A percentile compares a stretch with the other conserved stretches of the same genome.
Evolutionary conservation across 23 red algal species (phyloP).

Genomic region (Gracilariopsis chorda): DNA sequence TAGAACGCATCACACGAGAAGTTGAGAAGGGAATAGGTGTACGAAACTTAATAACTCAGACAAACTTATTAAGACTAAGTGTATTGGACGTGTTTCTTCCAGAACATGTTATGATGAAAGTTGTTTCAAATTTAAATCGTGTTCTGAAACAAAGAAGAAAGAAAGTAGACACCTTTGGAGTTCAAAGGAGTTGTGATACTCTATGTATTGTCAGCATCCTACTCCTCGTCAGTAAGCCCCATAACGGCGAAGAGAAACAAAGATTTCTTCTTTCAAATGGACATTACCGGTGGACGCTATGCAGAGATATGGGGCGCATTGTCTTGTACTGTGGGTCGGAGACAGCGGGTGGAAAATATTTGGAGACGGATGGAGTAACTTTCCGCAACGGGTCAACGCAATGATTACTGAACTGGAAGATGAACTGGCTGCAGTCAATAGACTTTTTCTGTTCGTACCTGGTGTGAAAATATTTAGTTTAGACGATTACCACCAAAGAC

Average conservation of each 20-base stretch:
- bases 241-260: not conserved
- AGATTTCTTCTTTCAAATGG: constrained; percentile 4
- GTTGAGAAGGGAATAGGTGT: not conserved
- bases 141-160: not conserved
- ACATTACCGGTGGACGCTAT: not conserved
- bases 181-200: constrained; percentile 1
- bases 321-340: not conserved
- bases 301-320: not conserved
- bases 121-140: not conserved
- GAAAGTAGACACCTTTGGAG: not conserved
- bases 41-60: not conserved
- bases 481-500: not conserved
- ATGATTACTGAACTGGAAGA: constrained; percentile 10
- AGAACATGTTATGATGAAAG: not conserved
- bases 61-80: not conserved
- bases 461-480: not conserved
- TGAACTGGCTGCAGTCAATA: not conserved
- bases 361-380: not conserved
- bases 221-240: not conserved
- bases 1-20: not conserved
- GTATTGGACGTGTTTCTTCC: constrained; percentile 22
- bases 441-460: not conserved
- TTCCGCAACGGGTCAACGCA: not conserved
- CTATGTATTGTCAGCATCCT: not conserved
- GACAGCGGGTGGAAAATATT: not conserved